A percentile compares a stretch with the other conserved stretches of the same genome.
Evolutionary conservation across 2,329 filamentous ascomycete species (phyloP).

Genomic region (Sclerotinia subarctica): DNA sequence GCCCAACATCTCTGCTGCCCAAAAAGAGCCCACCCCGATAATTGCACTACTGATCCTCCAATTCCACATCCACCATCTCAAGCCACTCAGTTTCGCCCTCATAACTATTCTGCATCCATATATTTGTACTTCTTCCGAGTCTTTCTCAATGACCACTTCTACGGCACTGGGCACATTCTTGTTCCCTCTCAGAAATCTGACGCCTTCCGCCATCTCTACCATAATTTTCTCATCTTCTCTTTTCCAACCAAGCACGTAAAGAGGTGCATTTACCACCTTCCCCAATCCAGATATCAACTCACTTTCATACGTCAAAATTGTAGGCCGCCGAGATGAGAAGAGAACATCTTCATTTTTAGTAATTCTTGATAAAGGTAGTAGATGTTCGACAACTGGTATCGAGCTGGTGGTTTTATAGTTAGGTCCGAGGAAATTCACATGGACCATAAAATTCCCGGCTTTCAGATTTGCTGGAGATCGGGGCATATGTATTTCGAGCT

Average conservation of each 20-base stretch:
- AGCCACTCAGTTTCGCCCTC: constrained; percentile 69
- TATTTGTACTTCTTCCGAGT: constrained; percentile 64
- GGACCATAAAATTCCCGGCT: constrained; percentile 93
- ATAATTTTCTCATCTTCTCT: constrained; percentile 61
- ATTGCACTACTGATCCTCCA: constrained; percentile 69
- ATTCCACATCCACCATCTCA: constrained; percentile 85
- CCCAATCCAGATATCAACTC: constrained; percentile 61
- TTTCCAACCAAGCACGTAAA: constrained; percentile 65
- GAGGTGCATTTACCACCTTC: constrained; percentile 61
- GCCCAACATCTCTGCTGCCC: constrained; percentile 68
- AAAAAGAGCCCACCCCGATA: constrained; percentile 69
- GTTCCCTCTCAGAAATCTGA: constrained; percentile 54
- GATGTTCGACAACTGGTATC: constrained; percentile 29
- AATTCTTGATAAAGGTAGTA: constrained; percentile 8
- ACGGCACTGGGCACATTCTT: constrained; percentile 48
- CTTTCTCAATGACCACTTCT: constrained; percentile 43
- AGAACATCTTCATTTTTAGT: constrained; percentile 42
- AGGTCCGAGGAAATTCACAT: constrained; percentile 63
- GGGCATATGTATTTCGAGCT: constrained; percentile 71
- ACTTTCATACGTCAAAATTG: constrained; percentile 74
- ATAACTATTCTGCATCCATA: constrained; percentile 69
- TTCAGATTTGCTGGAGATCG: constrained; percentile 71
- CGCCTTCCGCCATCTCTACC: constrained; percentile 69
- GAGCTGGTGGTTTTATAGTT: constrained; percentile 40
- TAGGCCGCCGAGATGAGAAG: constrained; percentile 67